These are phyloP conservation scores for Tinospora cordifolia DNA, from an alignment of 164 flowering plant species.

Conservation along the genomic window DNA sequence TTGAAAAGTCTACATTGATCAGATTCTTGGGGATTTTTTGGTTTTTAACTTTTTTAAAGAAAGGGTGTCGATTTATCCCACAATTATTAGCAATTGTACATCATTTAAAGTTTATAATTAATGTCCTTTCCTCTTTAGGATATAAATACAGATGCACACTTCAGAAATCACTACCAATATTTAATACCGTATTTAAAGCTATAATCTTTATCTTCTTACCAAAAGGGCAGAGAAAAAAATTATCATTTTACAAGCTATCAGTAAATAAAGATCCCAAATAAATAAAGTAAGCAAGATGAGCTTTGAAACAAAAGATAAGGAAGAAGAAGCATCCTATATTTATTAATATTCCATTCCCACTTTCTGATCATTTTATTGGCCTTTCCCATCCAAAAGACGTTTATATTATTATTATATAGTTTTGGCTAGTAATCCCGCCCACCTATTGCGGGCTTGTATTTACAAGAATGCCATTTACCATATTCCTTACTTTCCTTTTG, in stretches of 20 bases:
- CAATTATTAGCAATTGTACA: no score
- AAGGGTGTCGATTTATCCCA: no score
- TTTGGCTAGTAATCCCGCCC: not conserved
- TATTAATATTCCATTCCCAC: not conserved
- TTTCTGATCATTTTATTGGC: not conserved
- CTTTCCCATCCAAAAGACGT: not conserved
- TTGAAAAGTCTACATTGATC: no score
- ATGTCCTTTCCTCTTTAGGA: no score
- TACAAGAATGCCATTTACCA: not conserved
- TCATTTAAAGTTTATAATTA: no score
- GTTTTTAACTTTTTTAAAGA: no score
- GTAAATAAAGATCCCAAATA: not conserved
- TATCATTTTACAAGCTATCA: not conserved
- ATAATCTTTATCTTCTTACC: not conserved
- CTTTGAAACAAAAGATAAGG: not conserved
- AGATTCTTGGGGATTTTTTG: no score
- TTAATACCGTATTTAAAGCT: not conserved
- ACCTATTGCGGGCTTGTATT: not conserved
- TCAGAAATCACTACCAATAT: not conserved
- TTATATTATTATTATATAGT: no score
- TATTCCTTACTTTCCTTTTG: not conserved
- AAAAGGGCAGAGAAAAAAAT: not conserved
- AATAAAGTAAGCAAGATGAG: no score
- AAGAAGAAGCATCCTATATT: not conserved
- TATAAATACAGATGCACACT: not conserved